Evolutionary conservation across 805 yeast species (phyloP).

Genomic region (Barnettozyma wickerhamii): DNA sequence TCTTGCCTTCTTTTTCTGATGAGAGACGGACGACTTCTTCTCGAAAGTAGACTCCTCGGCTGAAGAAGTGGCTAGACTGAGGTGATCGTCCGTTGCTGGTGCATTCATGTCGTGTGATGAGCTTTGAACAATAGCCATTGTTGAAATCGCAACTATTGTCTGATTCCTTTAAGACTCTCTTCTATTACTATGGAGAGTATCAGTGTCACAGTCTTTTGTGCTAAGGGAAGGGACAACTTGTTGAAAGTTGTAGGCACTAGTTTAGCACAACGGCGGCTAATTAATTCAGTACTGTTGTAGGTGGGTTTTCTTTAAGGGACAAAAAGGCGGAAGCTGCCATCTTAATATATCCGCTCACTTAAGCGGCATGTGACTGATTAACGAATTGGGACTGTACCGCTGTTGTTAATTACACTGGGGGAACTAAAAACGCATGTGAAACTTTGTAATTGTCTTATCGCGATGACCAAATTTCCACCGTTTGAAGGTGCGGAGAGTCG

Average conservation of each 20-base stretch:
- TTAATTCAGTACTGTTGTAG: too few species aligned
- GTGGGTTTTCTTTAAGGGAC: too few species aligned
- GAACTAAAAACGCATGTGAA: not conserved
- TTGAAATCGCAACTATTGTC: not conserved
- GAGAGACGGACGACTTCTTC: too few species aligned
- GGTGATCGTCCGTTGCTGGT: not conserved
- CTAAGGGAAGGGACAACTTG: constrained; percentile 2
- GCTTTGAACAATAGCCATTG: not conserved
- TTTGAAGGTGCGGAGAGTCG: too few species aligned
- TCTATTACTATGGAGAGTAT: too few species aligned
- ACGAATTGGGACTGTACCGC: not conserved
- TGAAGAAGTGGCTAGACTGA: not conserved
- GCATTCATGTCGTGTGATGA: not conserved
- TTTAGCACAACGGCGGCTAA: too few species aligned
- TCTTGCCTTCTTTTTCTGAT: too few species aligned
- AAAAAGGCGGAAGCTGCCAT: too few species aligned
- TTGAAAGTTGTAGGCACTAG: constrained; percentile 4
- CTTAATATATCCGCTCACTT: not conserved
- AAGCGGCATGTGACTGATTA: constrained; percentile 4
- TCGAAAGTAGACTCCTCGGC: not conserved
- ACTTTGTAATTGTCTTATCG: too few species aligned
- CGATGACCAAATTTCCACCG: too few species aligned
- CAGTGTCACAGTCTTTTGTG: too few species aligned
- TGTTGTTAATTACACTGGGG: not conserved
- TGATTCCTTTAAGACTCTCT: too few species aligned